phyloP scores from a whole-genome alignment of 2,329 filamentous ascomycete genomes.

The Botryotinia globosa region DNA sequence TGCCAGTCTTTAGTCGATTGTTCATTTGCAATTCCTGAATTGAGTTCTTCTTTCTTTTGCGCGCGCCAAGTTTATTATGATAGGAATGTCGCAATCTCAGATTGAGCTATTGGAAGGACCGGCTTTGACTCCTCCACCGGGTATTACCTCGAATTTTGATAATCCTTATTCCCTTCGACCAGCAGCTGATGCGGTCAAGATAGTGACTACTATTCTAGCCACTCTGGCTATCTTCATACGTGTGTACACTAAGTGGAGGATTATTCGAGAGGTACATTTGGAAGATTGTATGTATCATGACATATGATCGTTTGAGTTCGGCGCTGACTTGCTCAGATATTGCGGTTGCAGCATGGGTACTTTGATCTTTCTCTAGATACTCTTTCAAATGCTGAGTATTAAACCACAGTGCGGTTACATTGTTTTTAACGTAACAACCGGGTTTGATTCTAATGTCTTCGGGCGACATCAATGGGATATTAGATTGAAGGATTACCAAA shows the following conservation, averaged over 20 bases:
- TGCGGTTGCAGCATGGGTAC: constrained; percentile 4
- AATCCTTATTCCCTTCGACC: neutral
- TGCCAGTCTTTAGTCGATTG: neutral
- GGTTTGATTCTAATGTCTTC: constrained; percentile 2
- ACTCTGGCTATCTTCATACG: constrained; percentile 10
- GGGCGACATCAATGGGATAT: constrained; percentile 10
- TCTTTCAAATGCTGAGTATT: neutral
- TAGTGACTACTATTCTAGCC: neutral
- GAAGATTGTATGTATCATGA: constrained; percentile 4
- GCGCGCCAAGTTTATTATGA: neutral
- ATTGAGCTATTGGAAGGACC: constrained; percentile 3
- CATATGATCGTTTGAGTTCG: neutral
- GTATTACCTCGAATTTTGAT: neutral
- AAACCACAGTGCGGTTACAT: neutral
- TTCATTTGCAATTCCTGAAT: neutral
- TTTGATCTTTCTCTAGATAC: neutral
- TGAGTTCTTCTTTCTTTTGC: neutral
- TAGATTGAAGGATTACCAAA: neutral
- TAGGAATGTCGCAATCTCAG: neutral
- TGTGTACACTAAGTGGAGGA: neutral
- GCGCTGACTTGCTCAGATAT: neutral
- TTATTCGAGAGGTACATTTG: constrained; percentile 1
- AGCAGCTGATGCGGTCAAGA: neutral
- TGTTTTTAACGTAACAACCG: neutral
- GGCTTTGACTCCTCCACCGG: neutral